phyloP scores from a whole-genome alignment of 768 basidiomycete species.

The Pleurotus platypus region DNA sequence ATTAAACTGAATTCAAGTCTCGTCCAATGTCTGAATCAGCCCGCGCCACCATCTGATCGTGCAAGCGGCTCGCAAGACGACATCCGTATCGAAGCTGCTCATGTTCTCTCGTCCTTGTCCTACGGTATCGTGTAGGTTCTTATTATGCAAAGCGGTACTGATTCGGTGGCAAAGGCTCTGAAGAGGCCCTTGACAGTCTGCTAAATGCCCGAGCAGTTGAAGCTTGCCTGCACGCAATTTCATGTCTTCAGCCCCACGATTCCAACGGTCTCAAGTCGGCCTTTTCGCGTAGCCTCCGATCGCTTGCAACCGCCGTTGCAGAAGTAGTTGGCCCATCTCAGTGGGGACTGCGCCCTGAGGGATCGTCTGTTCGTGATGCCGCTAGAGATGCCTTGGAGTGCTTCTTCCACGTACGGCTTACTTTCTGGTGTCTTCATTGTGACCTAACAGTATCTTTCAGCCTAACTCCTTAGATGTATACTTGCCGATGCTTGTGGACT shows the following conservation, averaged over 20 bases:
- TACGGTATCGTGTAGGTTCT: slow-evolving; percentile 40
- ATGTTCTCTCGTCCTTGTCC: slow-evolving; percentile 69
- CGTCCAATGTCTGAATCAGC: slow-evolving; percentile 53
- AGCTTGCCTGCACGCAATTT: slow-evolving; percentile 61
- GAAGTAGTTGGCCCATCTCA: slow-evolving; percentile 68
- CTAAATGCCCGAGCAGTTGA: slow-evolving; percentile 55
- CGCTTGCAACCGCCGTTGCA: slow-evolving; percentile 54
- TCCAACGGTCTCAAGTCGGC: slow-evolving; percentile 45
- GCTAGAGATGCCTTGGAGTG: slow-evolving; percentile 56
- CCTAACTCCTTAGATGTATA: slow-evolving; percentile 61
- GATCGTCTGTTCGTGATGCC: slow-evolving; percentile 38
- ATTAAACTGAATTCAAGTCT: slow-evolving; percentile 36
- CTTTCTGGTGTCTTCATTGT: neutral
- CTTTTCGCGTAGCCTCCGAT: slow-evolving; percentile 59
- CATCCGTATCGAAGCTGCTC: slow-evolving; percentile 68
- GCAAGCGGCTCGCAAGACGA: slow-evolving; percentile 40
- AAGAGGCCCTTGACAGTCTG: slow-evolving; percentile 53
- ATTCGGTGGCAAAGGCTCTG: slow-evolving; percentile 43
- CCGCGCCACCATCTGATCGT: slow-evolving; percentile 26
- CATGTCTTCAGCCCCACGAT: slow-evolving; percentile 38
- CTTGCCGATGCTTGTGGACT: slow-evolving; percentile 56
- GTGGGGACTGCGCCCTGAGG: slow-evolving; percentile 55
- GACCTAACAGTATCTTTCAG: slow-evolving; percentile 25
- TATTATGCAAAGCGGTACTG: neutral
- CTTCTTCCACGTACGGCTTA: slow-evolving; percentile 51